phyloP scores from a whole-genome alignment of 2,329 filamentous ascomycete genomes.

The Neofusicoccum sp. region DNA sequence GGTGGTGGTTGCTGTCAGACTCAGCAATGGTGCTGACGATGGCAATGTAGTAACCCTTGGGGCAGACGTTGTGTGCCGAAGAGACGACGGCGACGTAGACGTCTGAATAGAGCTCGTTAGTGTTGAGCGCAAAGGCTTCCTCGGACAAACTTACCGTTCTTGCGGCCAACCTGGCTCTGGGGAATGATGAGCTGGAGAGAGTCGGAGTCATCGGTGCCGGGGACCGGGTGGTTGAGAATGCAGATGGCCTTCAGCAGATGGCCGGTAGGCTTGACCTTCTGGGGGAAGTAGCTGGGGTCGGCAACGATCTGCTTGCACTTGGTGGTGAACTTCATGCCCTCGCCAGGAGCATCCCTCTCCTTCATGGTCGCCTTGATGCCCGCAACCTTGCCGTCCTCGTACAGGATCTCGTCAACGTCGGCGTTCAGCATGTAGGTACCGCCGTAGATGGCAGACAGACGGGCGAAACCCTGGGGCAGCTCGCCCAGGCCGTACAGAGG shows the following conservation, averaged over 20 bases:
- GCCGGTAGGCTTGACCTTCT: slow-evolving; percentile 81
- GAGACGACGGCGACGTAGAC: slow-evolving; percentile 97
- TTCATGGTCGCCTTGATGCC: slow-evolving; percentile 98
- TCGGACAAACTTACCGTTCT: slow-evolving; percentile 68
- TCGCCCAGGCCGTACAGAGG: slow-evolving; percentile 96
- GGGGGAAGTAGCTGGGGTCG: slow-evolving; percentile 94
- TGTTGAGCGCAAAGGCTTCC: no score
- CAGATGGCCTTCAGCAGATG: slow-evolving; percentile 96
- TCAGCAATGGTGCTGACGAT: slow-evolving; percentile 98
- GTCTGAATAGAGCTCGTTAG: slow-evolving; percentile 53
- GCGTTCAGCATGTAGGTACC: slow-evolving; percentile 99
- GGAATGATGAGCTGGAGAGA: slow-evolving; percentile 96
- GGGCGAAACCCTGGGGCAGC: slow-evolving; percentile 95
- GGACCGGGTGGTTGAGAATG: slow-evolving; percentile 91
- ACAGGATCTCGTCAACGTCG: slow-evolving; percentile 82
- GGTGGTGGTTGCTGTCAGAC: slow-evolving; percentile 85
- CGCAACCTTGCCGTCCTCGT: slow-evolving; percentile 79
- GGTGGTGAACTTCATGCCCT: slow-evolving; percentile 88
- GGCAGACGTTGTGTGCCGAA: slow-evolving; percentile 94
- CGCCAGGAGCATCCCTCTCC: slow-evolving; percentile 70
- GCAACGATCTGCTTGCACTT: slow-evolving; percentile 95
- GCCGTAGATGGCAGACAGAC: slow-evolving; percentile 95
- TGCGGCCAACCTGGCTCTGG: slow-evolving; percentile 93
- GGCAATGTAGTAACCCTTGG: slow-evolving; percentile 98
- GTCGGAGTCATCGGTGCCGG: slow-evolving; percentile 84